Base-by-base conservation (phyloP, 2,329 filamentous ascomycete genomes). In the Alternaria rosae region DNA sequence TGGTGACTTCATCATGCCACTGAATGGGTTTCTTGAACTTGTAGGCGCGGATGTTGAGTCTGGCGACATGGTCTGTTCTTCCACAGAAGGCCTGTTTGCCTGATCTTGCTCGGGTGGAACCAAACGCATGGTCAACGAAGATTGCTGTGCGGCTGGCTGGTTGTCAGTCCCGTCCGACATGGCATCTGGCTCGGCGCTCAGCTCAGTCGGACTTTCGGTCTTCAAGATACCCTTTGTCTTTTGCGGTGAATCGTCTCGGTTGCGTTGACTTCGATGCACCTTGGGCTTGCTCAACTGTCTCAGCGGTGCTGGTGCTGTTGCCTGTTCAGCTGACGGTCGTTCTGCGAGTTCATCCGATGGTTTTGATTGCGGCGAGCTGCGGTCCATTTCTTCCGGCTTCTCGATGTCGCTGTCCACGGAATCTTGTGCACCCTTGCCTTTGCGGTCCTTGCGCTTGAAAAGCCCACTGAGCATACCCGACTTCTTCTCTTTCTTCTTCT, bases 401-500 rank as follows among this genome's bases (percentile, higher is more conserved):
- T 87, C 85, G 38, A 74, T 78, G 57, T 86, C 84, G 56, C 71
- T 74, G 38, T 77, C 76, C n/a, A 74, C 59, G 0, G 72, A 70
- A 21, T 79, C 78, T 30, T 72, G 66, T n/a, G 65, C 61, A 26
- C 66, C 64, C 57, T 70, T 73, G 23, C 71, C 73, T 69, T 87
- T 88, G 78, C 88, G 89, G 61, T 89, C 87, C 71, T 89, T 89
- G 61, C 88, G 83, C 70, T 89, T 89, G 81, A 90, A 90, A 7
- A 90, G 79, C 6, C 89, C 89, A 71, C 89, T 90, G 48, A 92
- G 86, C 87, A 91, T 91, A 51, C 89, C 88, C 6, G 86, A 83
- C 75, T 92, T 91, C 81, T 90, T 91, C 63, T 86, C 84, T 69
- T 86, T 93, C 78, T 88, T 90, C 76, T 89, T 92, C 79, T 91